These are phyloP conservation scores for Udeniomyces megalosporus DNA, from an alignment of 768 basidiomycete species.

Conservation along the genomic window DNA sequence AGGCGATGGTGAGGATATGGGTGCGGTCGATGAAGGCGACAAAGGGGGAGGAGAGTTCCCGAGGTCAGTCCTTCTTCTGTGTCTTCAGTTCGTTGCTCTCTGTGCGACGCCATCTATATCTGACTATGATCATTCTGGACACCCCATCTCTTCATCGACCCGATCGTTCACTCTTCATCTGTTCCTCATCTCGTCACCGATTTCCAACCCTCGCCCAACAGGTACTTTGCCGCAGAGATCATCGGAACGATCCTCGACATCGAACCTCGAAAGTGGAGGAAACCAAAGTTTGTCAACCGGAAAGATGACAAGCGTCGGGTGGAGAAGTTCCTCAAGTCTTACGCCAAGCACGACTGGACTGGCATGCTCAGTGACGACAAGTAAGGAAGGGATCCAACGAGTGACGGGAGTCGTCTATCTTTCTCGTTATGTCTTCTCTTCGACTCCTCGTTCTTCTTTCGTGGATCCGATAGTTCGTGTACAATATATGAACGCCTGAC, in stretches of 20 bases:
- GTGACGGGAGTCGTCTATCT: no score
- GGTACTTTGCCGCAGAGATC: constrained; percentile 89
- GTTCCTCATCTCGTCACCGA: no score
- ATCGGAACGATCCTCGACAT: constrained; percentile 79
- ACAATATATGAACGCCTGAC: no score
- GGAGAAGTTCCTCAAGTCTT: constrained; percentile 47
- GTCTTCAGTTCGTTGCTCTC: not conserved
- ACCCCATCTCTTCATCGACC: not conserved
- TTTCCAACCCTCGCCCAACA: constrained; percentile 26
- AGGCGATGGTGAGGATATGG: constrained; percentile 43
- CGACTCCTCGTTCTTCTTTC: no score
- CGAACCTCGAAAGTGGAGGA: constrained; percentile 70
- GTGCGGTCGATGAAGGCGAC: constrained; percentile 63
- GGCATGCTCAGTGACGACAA: constrained; percentile 2
- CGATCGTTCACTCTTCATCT: no score
- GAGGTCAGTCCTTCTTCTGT: constrained; percentile 37
- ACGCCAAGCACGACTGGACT: constrained; percentile 42
- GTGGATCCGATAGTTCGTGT: no score
- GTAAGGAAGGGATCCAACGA: no score
- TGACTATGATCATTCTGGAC: not conserved
- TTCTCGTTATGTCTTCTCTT: no score
- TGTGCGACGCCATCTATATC: not conserved
- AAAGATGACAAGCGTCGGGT: constrained; percentile 55
- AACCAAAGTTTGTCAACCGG: constrained; percentile 58
- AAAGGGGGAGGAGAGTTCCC: constrained; percentile 87